Evolutionary conservation across 129 eudicot species (phyloP).

Genomic region (Centella asiatica): DNA sequence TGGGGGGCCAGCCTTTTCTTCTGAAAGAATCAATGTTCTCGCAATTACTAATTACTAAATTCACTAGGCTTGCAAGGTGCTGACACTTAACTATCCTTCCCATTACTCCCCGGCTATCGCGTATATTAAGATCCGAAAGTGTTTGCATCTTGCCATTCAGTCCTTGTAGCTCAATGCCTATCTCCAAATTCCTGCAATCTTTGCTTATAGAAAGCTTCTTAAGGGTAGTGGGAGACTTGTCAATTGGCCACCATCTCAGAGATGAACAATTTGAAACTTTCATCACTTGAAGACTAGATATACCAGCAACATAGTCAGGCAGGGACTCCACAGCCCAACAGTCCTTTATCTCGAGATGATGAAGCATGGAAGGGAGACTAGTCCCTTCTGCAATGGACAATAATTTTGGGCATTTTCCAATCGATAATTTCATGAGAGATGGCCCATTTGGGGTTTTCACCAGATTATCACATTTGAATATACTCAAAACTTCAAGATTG

Average conservation of each 20-base stretch:
- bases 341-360: conserved; percentile 28
- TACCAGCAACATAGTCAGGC: conserved; percentile 14
- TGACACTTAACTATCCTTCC: background rate
- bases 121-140: background rate
- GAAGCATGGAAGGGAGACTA: conserved; percentile 23
- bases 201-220: conserved; percentile 16
- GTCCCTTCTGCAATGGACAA: conserved; percentile 13
- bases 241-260: conserved; percentile 20
- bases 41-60: background rate
- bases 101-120: background rate
- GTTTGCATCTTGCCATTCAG: background rate
- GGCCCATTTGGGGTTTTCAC: conserved; percentile 6
- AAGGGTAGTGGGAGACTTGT: conserved; percentile 14
- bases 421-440: conserved; percentile 17
- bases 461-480: conserved; percentile 14
- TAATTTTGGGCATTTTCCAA: conserved; percentile 19
- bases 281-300: conserved; percentile 16
- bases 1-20: background rate
- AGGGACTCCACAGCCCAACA: conserved; percentile 26
- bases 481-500: conserved; percentile 19
- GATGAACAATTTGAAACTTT: conserved; percentile 25
- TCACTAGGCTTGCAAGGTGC: conserved; percentile 2
- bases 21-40: background rate
- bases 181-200: conserved; percentile 1
- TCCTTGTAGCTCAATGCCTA: background rate